These are phyloP conservation scores for Pichia sp. DNA, from an alignment of 1,139 yeast species.

Conservation along the genomic window DNA sequence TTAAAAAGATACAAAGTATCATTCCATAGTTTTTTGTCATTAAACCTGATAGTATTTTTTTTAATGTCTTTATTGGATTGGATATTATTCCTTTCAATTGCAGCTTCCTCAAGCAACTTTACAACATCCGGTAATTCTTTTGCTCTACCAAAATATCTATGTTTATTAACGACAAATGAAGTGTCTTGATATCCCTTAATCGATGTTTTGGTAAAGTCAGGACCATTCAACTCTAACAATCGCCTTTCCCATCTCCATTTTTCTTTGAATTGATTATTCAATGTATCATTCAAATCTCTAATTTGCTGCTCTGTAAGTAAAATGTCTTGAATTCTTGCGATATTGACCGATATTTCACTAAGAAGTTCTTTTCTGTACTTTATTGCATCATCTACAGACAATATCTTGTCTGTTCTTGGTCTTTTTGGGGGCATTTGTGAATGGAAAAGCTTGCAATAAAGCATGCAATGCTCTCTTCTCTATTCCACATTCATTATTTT, in stretches of 20 bases:
- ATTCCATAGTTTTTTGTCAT: conserved; percentile 4
- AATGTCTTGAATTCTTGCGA: conserved; percentile 60
- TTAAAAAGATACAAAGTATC: neutral
- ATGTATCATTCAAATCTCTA: conserved; percentile 68
- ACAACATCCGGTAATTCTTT: conserved; percentile 72
- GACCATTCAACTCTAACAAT: conserved; percentile 63
- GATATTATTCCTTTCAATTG: conserved; percentile 23
- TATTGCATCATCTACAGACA: conserved; percentile 61
- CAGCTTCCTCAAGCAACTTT: conserved; percentile 39
- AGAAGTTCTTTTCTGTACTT: conserved; percentile 64
- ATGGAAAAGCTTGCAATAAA: neutral
- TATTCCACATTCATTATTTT: neutral
- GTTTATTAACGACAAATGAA: conserved; percentile 39
- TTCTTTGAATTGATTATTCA: conserved; percentile 64
- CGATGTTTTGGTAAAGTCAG: conserved; percentile 32
- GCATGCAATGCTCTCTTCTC: neutral
- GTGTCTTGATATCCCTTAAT: conserved; percentile 6
- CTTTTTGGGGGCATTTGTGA: conserved; percentile 1
- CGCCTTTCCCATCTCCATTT: conserved; percentile 74
- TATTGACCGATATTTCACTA: conserved; percentile 53
- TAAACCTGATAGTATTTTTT: neutral
- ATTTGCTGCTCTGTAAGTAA: conserved; percentile 54
- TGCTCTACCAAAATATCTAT: conserved; percentile 79
- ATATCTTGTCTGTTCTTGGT: conserved; percentile 29
- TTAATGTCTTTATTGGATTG: neutral